Conservation (phyloP, 805 yeast species). For the Candida takata region DNA sequence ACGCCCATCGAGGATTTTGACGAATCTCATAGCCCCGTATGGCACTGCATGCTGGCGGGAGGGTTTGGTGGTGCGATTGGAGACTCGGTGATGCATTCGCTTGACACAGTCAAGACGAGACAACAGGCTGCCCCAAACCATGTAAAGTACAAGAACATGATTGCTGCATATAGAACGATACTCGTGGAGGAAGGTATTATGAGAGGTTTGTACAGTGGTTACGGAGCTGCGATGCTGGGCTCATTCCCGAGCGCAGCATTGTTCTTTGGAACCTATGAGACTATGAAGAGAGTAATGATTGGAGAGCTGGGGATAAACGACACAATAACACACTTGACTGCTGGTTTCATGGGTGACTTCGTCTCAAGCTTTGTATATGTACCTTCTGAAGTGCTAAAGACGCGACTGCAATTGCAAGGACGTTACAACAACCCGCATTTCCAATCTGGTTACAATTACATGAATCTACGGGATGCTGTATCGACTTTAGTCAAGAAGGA, state of each 20-base stretch:
- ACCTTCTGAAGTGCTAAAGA: conserved; percentile 91
- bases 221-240: conserved; percentile 86
- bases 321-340: conserved; percentile 68
- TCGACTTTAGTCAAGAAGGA: conserved; percentile 56
- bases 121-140: conserved; percentile 88
- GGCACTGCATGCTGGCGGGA: conserved; percentile 75
- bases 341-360: conserved; percentile 92
- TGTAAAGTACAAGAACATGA: conserved; percentile 63
- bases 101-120: conserved; percentile 94
- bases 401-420: conserved; percentile 91
- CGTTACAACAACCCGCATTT: conserved; percentile 72
- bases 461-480: conserved; percentile 66
- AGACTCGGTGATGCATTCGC: conserved; percentile 88
- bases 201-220: conserved; percentile 88
- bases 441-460: conserved; percentile 80
- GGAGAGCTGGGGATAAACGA: conserved; percentile 62
- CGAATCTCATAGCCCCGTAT: conserved; percentile 30
- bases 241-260: conserved; percentile 90
- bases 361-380: conserved; percentile 86
- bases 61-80: conserved; percentile 94
- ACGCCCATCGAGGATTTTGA: conserved; percentile 7
- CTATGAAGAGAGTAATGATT: conserved; percentile 63
- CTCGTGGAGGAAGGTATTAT: conserved; percentile 75
- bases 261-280: conserved; percentile 90
- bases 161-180: conserved; percentile 71